Percentiles rank a stretch among this genome's conserved stretches.
Conservation (phyloP, 139 green algal species). For the Chlamydomonas applanata region DNA sequence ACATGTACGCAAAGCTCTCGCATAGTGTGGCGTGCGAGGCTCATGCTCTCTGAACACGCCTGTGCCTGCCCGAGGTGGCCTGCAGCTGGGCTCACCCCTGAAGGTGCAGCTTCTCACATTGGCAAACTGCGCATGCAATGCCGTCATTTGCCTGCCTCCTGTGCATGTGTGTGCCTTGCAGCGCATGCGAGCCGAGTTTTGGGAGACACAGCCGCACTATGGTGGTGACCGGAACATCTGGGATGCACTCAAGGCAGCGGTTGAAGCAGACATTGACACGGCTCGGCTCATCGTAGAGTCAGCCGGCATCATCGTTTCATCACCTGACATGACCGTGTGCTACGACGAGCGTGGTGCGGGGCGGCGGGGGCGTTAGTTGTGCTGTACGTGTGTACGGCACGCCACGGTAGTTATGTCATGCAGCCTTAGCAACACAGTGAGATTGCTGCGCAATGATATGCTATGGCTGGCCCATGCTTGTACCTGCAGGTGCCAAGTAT, state of each 20-base stretch:
- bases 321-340: constrained; percentile 72
- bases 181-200: constrained; percentile 81
- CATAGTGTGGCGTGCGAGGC: too few species aligned
- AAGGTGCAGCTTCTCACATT: too few species aligned
- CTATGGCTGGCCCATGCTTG: neutral
- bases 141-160: neutral
- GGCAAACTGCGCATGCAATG: too few species aligned
- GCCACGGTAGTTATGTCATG: neutral
- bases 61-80: too few species aligned
- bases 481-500: constrained; percentile 36
- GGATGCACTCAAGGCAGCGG: constrained; percentile 72
- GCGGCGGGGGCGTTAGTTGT: neutral
- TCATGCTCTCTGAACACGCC: too few species aligned
- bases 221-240: constrained; percentile 74
- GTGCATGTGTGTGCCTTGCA: too few species aligned
- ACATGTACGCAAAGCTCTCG: too few species aligned
- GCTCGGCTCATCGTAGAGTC: constrained; percentile 67
- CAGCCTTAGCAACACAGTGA: neutral
- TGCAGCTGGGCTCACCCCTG: too few species aligned
- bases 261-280: constrained; percentile 59
- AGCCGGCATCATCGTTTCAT: constrained; percentile 77
- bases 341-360: constrained; percentile 82
- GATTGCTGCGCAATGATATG: neutral
- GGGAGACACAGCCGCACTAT: constrained; percentile 90
- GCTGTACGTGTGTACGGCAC: neutral